phyloP scores from a whole-genome alignment of 1,284 basidiomycete species.

The Phellinidium pouzarii region DNA sequence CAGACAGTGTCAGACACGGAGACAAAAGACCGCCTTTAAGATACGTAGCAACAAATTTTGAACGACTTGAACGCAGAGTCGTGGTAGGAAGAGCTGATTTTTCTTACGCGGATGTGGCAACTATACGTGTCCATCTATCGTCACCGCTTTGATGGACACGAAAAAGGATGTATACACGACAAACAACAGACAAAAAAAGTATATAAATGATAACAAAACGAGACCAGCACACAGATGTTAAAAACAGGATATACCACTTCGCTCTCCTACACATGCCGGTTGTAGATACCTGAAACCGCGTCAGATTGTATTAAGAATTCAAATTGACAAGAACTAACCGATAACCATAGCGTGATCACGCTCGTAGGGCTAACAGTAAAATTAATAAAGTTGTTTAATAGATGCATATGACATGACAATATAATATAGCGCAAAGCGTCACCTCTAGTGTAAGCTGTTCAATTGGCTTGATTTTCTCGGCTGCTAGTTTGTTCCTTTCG shows the following conservation, averaged over 20 bases:
- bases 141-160: not conserved
- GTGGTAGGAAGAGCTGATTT: not conserved
- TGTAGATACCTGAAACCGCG: conserved; percentile 41
- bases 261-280: conserved; percentile 35
- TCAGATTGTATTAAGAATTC: not conserved
- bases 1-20: no score
- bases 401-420: not conserved
- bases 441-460: conserved; percentile 86
- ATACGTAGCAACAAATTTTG: not conserved
- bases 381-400: conserved; percentile 5
- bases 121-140: conserved; percentile 1
- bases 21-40: no score
- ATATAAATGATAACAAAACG: conserved; percentile 15
- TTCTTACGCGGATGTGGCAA: conserved; percentile 1
- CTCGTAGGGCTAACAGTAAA: conserved; percentile 51
- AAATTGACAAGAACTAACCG: conserved; percentile 31
- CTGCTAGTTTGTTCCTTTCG: conserved; percentile 84
- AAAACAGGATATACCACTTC: conserved; percentile 3
- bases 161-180: conserved; percentile 4
- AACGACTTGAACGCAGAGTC: not conserved
- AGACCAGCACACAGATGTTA: conserved; percentile 10
- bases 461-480: conserved; percentile 82
- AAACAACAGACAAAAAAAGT: conserved; percentile 1
- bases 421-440: not conserved
- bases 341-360: conserved; percentile 82